phyloP scores from a whole-genome alignment of 192 early-diverging fungal species.

The Gamsiella multidivaricata region DNA sequence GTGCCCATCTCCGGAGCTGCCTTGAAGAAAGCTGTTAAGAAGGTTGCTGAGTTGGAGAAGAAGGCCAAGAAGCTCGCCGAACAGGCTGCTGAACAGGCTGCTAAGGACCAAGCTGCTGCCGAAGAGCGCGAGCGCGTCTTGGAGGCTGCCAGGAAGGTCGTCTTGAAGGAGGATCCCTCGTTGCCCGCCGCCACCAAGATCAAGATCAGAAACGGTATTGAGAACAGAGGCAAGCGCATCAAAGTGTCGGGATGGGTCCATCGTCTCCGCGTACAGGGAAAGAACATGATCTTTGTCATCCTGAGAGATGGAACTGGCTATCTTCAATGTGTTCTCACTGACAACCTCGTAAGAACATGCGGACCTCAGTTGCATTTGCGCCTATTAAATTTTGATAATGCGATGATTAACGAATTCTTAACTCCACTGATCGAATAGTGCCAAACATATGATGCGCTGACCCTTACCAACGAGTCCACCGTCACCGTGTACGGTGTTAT shows the following conservation, averaged over 20 bases:
- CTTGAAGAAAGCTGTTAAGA: conserved; percentile 92
- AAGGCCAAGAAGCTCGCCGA: conserved; percentile 88
- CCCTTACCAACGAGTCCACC: conserved; percentile 93
- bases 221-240: conserved; percentile 81
- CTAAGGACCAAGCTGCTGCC: conserved; percentile 72
- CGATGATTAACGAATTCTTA: conserved; percentile 42
- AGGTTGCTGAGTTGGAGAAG: conserved; percentile 68
- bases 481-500: conserved; percentile 89
- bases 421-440: conserved; percentile 85
- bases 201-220: conserved; percentile 74
- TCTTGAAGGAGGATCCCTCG: conserved; percentile 74
- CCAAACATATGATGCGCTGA: conserved; percentile 93
- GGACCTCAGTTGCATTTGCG: not conserved
- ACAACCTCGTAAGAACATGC: conserved; percentile 78
- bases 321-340: conserved; percentile 92
- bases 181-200: conserved; percentile 86
- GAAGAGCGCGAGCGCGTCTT: conserved; percentile 83
- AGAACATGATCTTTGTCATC: conserved; percentile 95
- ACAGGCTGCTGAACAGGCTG: conserved; percentile 75
- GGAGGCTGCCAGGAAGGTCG: conserved; percentile 88
- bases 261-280: conserved; percentile 94
- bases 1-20: conserved; percentile 86
- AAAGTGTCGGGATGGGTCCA: conserved; percentile 96
- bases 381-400: not conserved
- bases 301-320: conserved; percentile 95